These are phyloP conservation scores for Citrus glauca DNA, from an alignment of 345 rosid genomes.

Conservation along the genomic window DNA sequence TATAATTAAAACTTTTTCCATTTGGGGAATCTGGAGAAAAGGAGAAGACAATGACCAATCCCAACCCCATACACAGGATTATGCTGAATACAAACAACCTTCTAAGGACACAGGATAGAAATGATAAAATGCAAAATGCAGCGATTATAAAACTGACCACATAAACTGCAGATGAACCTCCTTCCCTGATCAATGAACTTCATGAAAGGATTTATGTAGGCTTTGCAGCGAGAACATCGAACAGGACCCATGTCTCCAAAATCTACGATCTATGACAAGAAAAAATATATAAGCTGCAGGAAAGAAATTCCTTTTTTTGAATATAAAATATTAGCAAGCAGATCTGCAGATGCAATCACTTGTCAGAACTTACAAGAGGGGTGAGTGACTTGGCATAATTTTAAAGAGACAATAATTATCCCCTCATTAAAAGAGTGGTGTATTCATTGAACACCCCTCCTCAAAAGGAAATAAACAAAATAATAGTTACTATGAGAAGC, in stretches of 20 bases:
- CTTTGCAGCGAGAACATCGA: slow-evolving; percentile 94
- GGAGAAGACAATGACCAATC: neutral
- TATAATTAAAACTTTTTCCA: neutral
- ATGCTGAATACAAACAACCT: neutral
- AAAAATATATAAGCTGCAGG: slow-evolving; percentile 1
- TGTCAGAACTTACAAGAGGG: neutral
- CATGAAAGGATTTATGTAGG: slow-evolving; percentile 92
- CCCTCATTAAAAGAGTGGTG: neutral
- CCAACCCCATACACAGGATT: neutral
- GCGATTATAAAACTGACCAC: slow-evolving; percentile 39
- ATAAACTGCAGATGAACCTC: slow-evolving; percentile 81
- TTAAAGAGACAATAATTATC: neutral
- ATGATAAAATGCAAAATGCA: slow-evolving; percentile 3
- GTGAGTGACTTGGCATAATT: neutral
- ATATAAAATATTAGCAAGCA: neutral
- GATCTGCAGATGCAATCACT: neutral
- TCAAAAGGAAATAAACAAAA: neutral
- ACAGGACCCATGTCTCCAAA: slow-evolving; percentile 93
- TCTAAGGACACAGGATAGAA: neutral
- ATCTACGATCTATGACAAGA: slow-evolving; percentile 65
- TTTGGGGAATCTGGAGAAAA: neutral
- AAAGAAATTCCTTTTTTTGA: neutral
- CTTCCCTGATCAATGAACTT: slow-evolving; percentile 89
- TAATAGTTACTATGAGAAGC: neutral
- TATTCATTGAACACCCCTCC: neutral